Evolutionary conservation across 2,329 filamentous ascomycete genomes (phyloP).

Genomic region (Fusarium piperis): DNA sequence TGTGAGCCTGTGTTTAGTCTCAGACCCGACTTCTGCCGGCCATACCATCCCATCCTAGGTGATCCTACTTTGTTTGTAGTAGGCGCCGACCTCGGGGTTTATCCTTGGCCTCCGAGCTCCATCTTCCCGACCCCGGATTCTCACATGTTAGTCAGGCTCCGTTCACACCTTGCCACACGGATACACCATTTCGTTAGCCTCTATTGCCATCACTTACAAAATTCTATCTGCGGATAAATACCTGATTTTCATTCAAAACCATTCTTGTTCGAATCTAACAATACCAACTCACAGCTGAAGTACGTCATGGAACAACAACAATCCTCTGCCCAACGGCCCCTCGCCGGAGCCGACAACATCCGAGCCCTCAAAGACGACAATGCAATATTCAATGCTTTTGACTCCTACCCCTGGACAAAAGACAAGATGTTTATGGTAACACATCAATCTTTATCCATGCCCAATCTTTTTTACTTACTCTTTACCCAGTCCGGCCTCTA

Average conservation of each 20-base stretch:
- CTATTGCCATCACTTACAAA: not conserved
- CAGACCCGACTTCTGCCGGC: slow-evolving; percentile 27
- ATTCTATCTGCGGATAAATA: not conserved
- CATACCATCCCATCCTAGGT: not conserved
- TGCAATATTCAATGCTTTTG: slow-evolving; percentile 68
- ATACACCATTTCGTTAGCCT: not conserved
- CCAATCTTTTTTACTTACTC: not conserved
- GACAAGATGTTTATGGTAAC: slow-evolving; percentile 74
- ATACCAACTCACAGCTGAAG: not conserved
- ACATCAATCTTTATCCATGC: not conserved
- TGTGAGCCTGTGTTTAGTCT: slow-evolving; percentile 2
- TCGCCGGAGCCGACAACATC: slow-evolving; percentile 50
- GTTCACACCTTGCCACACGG: slow-evolving; percentile 13
- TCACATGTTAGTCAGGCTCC: slow-evolving; percentile 36
- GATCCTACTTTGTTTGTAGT: not conserved
- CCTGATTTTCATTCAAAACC: not conserved
- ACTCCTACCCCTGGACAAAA: slow-evolving; percentile 73
- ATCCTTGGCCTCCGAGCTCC: not conserved
- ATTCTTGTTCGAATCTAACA: not conserved
- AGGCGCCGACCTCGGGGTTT: not conserved
- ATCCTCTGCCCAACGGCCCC: slow-evolving; percentile 28
- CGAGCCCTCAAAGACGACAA: slow-evolving; percentile 52
- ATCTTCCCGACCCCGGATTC: slow-evolving; percentile 24
- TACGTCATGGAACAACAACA: slow-evolving; percentile 21
- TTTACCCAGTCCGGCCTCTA: slow-evolving; percentile 63